Evolutionary conservation across 1,284 basidiomycete genomes (phyloP).

Genomic region (Phellopilus nigrolimitatus): DNA sequence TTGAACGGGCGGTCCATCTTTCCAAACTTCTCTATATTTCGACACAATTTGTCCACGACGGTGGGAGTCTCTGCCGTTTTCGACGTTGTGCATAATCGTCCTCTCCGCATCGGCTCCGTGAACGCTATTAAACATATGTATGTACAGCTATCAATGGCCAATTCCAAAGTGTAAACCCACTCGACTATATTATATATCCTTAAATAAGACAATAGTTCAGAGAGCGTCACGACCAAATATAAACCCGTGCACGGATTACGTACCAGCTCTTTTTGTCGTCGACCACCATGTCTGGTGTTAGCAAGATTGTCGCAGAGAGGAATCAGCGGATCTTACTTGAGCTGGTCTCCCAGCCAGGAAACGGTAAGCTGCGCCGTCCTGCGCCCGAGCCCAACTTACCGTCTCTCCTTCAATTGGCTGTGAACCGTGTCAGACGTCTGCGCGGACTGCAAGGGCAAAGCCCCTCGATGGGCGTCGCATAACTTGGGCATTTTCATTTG

Average conservation of each 20-base stretch:
- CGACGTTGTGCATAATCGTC: too few relatives aligned
- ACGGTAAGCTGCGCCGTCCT: constrained; percentile 45
- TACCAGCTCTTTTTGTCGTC: not conserved
- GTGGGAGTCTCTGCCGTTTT: not conserved
- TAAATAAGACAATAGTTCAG: too few relatives aligned
- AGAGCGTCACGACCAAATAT: too few relatives aligned
- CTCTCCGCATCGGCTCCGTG: too few relatives aligned
- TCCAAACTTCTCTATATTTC: not conserved
- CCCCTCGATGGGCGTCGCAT: constrained; percentile 77
- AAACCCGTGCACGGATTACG: too few relatives aligned
- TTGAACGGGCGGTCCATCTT: not conserved
- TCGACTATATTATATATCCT: too few relatives aligned
- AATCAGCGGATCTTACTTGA: constrained; percentile 67
- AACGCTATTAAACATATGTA: too few relatives aligned
- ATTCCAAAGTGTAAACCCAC: too few relatives aligned
- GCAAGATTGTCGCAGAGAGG: constrained; percentile 62
- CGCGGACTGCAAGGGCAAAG: constrained; percentile 77
- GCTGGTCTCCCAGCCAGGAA: constrained; percentile 64
- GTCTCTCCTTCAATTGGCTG: too few relatives aligned
- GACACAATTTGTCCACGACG: not conserved
- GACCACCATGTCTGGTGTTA: constrained; percentile 25
- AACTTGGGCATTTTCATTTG: constrained; percentile 81
- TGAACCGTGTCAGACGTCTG: constrained; percentile 63
- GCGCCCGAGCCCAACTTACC: too few relatives aligned
- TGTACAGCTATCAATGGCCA: too few relatives aligned